A percentile compares a stretch with the other conserved stretches of the same genome.
Conservation (phyloP, 176 grass and related monocot genomes). For the Aegilops umbellulata region DNA sequence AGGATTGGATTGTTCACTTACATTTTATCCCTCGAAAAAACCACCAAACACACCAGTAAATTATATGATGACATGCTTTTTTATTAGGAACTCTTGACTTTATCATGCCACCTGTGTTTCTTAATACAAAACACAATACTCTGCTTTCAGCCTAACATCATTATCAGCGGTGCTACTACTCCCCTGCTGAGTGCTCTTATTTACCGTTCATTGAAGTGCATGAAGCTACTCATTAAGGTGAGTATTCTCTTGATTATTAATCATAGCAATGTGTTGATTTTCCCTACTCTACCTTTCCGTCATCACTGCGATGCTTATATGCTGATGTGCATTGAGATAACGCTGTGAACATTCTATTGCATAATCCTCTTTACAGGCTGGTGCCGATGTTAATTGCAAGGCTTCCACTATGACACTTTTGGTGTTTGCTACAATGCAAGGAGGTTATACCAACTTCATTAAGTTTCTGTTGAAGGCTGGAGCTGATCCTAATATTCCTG, state of each 20-base stretch:
- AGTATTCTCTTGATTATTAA: constrained; percentile 18
- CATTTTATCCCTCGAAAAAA: neutral
- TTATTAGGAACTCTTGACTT: neutral
- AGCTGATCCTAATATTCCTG: constrained; percentile 42
- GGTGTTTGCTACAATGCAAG: neutral
- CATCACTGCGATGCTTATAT: neutral
- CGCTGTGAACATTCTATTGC: constrained; percentile 1
- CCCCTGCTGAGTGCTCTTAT: constrained; percentile 18
- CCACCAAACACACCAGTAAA: neutral
- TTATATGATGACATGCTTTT: neutral
- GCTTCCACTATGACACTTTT: neutral
- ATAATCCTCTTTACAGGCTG: constrained; percentile 35
- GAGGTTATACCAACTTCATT: constrained; percentile 36
- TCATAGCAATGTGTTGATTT: neutral
- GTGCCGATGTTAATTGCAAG: constrained; percentile 41
- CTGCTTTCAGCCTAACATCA: constrained; percentile 40
- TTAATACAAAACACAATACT: neutral
- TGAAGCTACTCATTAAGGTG: constrained; percentile 47
- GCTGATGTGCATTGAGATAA: neutral
- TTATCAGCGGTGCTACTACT: neutral
- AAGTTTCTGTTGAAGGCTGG: constrained; percentile 37
- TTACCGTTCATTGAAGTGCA: constrained; percentile 41
- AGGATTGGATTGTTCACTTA: neutral
- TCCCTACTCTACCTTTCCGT: neutral
- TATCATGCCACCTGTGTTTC: neutral